Percentiles rank a stretch among this genome's conserved stretches.
phyloP scores from a whole-genome alignment of 2,329 filamentous ascomycete species.

The Hirsutella thompsonii region DNA sequence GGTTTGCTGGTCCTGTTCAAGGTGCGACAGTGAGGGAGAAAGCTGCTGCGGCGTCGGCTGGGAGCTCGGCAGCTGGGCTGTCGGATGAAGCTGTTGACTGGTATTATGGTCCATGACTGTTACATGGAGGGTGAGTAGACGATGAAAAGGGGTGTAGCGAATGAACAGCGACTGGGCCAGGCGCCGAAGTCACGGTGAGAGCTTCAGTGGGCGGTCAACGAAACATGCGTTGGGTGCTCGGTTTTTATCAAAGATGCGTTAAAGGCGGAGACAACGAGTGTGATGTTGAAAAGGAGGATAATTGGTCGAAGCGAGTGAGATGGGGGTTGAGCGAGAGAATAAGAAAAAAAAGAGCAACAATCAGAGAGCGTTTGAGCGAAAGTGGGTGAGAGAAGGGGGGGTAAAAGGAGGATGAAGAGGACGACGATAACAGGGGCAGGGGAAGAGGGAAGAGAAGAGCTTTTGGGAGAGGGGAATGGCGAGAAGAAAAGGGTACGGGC shows the following conservation, averaged over 20 bases:
- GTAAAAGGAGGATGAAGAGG: conserved; percentile 5
- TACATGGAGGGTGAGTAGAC: conserved; percentile 12
- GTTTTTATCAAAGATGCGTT: conserved; percentile 3
- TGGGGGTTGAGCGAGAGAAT: conserved; percentile 5
- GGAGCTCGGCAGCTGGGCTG: conserved; percentile 10
- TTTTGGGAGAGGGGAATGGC: conserved; percentile 4
- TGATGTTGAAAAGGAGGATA: not conserved
- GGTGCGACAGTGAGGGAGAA: conserved; percentile 8
- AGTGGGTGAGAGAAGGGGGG: conserved; percentile 8
- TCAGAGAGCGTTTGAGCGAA: conserved; percentile 7
- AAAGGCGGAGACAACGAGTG: conserved; percentile 3
- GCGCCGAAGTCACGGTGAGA: not conserved
- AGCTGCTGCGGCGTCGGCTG: conserved; percentile 10
- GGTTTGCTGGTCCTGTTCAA: conserved; percentile 11
- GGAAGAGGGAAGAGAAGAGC: not conserved
- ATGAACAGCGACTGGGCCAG: conserved; percentile 6
- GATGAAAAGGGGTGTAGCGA: conserved; percentile 4
- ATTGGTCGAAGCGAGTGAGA: conserved; percentile 2
- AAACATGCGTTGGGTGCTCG: too few species aligned
- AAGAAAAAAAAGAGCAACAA: conserved; percentile 2
- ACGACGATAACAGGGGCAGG: conserved; percentile 2
- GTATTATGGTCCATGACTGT: conserved; percentile 20
- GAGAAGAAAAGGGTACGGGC: conserved; percentile 1
- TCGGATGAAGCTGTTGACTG: conserved; percentile 14
- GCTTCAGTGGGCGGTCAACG: not conserved